These are phyloP conservation scores for Acanthamoeba castellanii DNA, from an alignment of 208 protist genomes.

Conservation along the genomic window DNA sequence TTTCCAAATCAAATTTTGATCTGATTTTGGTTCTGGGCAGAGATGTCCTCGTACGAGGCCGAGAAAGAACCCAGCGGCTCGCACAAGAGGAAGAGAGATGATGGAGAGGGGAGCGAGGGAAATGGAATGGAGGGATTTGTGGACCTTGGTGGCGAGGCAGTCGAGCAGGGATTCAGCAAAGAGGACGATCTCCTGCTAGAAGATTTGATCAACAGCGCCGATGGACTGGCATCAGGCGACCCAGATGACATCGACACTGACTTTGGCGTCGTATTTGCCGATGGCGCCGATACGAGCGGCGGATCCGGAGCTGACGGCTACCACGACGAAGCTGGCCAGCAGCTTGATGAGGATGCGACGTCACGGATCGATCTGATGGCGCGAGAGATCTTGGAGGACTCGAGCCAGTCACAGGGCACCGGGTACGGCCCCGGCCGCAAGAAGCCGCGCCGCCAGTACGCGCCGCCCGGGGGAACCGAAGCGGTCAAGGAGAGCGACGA, in stretches of 20 bases:
- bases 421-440: conserved; percentile 1
- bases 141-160: background rate
- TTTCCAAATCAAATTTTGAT: too few species aligned
- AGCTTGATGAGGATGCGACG: background rate
- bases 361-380: conserved; percentile 5
- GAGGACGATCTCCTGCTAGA: background rate
- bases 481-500: background rate
- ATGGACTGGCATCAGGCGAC: background rate
- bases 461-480: background rate
- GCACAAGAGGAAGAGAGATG: background rate
- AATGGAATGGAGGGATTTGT: background rate
- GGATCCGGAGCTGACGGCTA: background rate
- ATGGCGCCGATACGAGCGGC: too few species aligned
- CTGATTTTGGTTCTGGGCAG: too few species aligned
- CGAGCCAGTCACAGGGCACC: conserved; percentile 38
- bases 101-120: background rate
- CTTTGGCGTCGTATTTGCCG: background rate
- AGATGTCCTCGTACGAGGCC: background rate
- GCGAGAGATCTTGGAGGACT: background rate
- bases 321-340: background rate
- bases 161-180: background rate
- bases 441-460: background rate
- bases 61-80: background rate
- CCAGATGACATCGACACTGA: background rate
- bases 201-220: background rate